Base-by-base conservation (phyloP, 768 basidiomycete species). In the Guyanaporus albipodus region DNA sequence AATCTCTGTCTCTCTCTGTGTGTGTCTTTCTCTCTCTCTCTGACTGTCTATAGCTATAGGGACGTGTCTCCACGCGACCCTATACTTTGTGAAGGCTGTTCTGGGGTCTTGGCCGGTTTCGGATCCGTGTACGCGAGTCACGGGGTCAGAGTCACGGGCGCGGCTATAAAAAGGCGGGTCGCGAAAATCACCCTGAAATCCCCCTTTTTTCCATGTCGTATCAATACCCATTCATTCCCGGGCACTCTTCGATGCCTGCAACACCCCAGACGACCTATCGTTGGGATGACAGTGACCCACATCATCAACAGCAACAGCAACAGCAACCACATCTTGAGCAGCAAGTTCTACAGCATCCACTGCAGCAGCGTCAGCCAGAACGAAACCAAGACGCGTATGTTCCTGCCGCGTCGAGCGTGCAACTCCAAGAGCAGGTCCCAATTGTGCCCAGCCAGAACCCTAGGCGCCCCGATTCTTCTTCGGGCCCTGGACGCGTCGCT, bases 241-340 rank as follows among this genome's bases (percentile, higher is more conserved):
- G 76, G 62, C 67, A 71, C 59, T 70, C 70, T 61, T 74, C 77
- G 23, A 69, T 68, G 55, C 72, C 78, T 37, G 61, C 76, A 22
- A 77, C 77, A 11, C 76, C 78, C 10, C 69, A 68, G 57, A 67
- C 62, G 37, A 54, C 53, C 45, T 72, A 60, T 64, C 70, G 70
- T 46, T 70, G 70, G 69, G 67, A 70, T 70, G 72, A 71, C 66
- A 70, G 58, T 69, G 23, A 65, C 14, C 40, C 6, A 8, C 52
- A 34, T n/a, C 50, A 41, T 11, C 49, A 64, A 12, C 53, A 57
- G 12, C 62, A 64, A 43, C 65, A 64, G 15, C 66, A 67, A n/a
- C 62, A 66, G 6, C 32, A 2, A 28, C 67, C 72, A 9, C 56
- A 23, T 19, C 58, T 64, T 58, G 62, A 64, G 46, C 65, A 77